Conservation (phyloP, 495 filamentous ascomycete species). For the Endocarpon pusillum region DNA sequence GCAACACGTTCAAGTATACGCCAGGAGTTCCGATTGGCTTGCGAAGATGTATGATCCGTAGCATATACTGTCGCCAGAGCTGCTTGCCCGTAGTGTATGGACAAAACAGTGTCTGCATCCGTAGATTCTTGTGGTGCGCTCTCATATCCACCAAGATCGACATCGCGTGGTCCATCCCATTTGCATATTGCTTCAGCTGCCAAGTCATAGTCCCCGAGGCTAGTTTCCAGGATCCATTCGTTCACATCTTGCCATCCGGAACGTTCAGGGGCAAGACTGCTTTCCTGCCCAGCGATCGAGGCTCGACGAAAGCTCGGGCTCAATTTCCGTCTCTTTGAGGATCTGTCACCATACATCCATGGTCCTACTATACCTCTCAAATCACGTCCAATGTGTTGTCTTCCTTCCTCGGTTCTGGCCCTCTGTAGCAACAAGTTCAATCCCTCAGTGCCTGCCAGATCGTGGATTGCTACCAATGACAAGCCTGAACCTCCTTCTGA, state of each 20-base stretch:
- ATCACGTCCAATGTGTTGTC: conserved; percentile 44
- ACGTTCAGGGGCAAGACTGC: conserved; percentile 8
- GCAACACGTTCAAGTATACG: conserved; percentile 43
- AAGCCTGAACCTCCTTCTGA: conserved; percentile 35
- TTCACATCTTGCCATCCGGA: conserved; percentile 65
- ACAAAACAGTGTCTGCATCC: conserved; percentile 35
- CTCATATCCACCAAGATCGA: conserved; percentile 59
- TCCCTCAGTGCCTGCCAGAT: conserved; percentile 38
- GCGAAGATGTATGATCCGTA: conserved; percentile 37
- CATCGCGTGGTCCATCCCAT: conserved; percentile 69
- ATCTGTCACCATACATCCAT: conserved; percentile 59
- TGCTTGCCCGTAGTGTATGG: conserved; percentile 50
- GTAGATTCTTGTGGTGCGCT: conserved; percentile 26
- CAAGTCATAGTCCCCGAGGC: conserved; percentile 26
- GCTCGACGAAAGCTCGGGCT: conserved; percentile 7
- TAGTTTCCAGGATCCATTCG: conserved; percentile 58
- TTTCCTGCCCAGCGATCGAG: conserved; percentile 7
- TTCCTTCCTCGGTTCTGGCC: conserved; percentile 26
- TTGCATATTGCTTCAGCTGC: conserved; percentile 46
- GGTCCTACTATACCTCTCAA: conserved; percentile 60
- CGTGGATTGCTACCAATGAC: conserved; percentile 43
- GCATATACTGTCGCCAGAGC: conserved; percentile 59
- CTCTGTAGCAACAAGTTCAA: conserved; percentile 53
- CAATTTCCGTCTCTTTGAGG: conserved; percentile 41
- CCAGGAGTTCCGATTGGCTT: conserved; percentile 44